Base-by-base conservation (phyloP, 768 basidiomycete species). In the Lyophyllum decastes region DNA sequence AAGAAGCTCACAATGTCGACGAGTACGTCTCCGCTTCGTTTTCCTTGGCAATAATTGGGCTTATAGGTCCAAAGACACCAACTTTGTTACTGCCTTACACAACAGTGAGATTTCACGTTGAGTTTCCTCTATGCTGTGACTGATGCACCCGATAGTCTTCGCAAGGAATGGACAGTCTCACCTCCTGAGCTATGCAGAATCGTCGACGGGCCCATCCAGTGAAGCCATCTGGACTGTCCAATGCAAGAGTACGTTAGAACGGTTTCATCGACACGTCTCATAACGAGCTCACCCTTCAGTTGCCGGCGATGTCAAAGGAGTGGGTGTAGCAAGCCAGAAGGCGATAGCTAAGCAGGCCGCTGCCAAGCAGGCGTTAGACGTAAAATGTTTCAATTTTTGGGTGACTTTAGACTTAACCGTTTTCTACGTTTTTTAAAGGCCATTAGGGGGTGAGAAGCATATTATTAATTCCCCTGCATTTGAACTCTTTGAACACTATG, bases 211-310 rank as follows among this genome's bases (percentile, higher is more conserved):
- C 0, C 80, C 75, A 0, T 57, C 76, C 9, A 67, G 81, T 61
- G 69, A 72, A 11, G 62, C 73, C 27, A 54, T 65, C 21, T 89
- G 87, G 87, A 82, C 75, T 10, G 68, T 76, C n/a, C 67, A 76
- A 21, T 88, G 84, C 69, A 86, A 83, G 72, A 74, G 87, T 87
- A 62, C 63, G 82, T 45, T n/a, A 22, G n/a, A 22, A 41, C 16
- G 11, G 26, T 24, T 50, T 49, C 45, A 16, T 34, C 26, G 10
- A 14, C 24, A 43, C 49, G 33, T 45, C 22, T 33, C 30, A 38
- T 54, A 58, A 52, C 54, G 62, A 57, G 50, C 30, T 11, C 17
- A 4, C 40, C 48, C 50, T 11, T 58, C 21, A 87, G 86, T 87
- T 40, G 62, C 70, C 27, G 82, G 79, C 7, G 69, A 76, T 55